Percentiles rank a stretch among this genome's conserved stretches.
Conservation (phyloP, 768 basidiomycete genomes). For the Kwoniella botswanensis region DNA sequence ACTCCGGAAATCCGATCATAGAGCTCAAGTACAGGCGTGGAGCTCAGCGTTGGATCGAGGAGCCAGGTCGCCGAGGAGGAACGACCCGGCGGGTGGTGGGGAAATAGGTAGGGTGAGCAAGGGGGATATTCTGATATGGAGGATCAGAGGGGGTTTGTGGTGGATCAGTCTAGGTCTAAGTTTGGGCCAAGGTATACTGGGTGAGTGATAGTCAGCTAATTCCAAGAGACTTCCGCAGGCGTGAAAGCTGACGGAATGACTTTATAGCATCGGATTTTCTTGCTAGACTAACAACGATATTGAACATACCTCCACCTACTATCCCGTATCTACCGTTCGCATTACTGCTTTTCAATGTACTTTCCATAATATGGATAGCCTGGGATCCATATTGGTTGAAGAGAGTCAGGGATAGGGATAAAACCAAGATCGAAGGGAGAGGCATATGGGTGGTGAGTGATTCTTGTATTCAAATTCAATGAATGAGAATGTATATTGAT, state of each 20-base stretch:
- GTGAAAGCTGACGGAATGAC: not conserved
- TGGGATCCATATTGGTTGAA: constrained; percentile 83
- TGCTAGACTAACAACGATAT: not conserved
- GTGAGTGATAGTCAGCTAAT: constrained; percentile 58
- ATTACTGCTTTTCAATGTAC: constrained; percentile 62
- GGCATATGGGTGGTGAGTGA: constrained; percentile 48
- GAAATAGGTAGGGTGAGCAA: constrained; percentile 59
- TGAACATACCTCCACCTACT: not conserved
- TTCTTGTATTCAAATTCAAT: constrained; percentile 3
- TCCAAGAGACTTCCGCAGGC: not conserved
- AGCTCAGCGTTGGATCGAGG: constrained; percentile 70
- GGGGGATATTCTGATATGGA: constrained; percentile 69
- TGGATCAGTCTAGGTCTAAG: constrained; percentile 61
- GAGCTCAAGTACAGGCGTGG: constrained; percentile 74
- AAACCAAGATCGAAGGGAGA: constrained; percentile 31
- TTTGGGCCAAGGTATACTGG: constrained; percentile 61
- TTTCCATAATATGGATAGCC: constrained; percentile 76
- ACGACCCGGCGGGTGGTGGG: not conserved
- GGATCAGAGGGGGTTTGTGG: constrained; percentile 73
- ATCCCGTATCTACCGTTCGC: not conserved
- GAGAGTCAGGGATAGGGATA: constrained; percentile 43
- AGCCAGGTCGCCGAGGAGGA: constrained; percentile 55
- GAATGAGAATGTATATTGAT: constrained; percentile 1
- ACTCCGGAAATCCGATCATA: constrained; percentile 75
- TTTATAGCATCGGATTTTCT: constrained; percentile 1